These are phyloP conservation scores for Ophiostoma piceae DNA, from an alignment of 2,329 filamentous ascomycete species.

Conservation along the genomic window DNA sequence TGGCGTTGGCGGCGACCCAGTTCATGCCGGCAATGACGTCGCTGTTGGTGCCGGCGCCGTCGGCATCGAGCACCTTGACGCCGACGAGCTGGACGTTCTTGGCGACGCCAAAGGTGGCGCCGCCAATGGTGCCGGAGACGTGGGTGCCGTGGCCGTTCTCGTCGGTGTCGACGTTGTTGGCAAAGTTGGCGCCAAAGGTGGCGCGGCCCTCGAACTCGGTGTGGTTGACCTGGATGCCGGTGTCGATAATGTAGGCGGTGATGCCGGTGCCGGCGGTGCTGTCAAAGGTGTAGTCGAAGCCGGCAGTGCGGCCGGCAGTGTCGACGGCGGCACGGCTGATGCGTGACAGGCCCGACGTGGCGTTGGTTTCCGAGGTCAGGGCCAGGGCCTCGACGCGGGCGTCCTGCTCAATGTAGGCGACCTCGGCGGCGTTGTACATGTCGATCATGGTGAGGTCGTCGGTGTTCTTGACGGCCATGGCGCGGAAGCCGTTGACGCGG, in stretches of 20 bases:
- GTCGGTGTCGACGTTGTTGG: slow-evolving; percentile 8
- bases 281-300: slow-evolving; percentile 39
- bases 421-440: slow-evolving; percentile 44
- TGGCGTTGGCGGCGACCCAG: slow-evolving; percentile 47
- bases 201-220: slow-evolving; percentile 53
- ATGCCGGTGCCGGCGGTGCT: slow-evolving; percentile 52
- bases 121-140: slow-evolving; percentile 58
- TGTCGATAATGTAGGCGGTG: slow-evolving; percentile 61
- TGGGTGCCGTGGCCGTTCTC: slow-evolving; percentile 37
- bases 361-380: slow-evolving; percentile 48
- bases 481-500: slow-evolving; percentile 47
- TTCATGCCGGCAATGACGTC: slow-evolving; percentile 56
- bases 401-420: slow-evolving; percentile 44
- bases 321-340: slow-evolving; percentile 43
- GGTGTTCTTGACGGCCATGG: slow-evolving; percentile 40
- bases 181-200: slow-evolving; percentile 15
- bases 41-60: slow-evolving; percentile 45
- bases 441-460: slow-evolving; percentile 35
- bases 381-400: slow-evolving; percentile 39
- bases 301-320: slow-evolving; percentile 18
- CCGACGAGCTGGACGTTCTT: slow-evolving; percentile 46
- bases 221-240: slow-evolving; percentile 55
- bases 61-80: slow-evolving; percentile 57
- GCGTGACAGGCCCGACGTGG: slow-evolving; percentile 50
- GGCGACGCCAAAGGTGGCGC: slow-evolving; percentile 57